phyloP scores from a whole-genome alignment of 163 green algal species.

The Chloromonas sp. region DNA sequence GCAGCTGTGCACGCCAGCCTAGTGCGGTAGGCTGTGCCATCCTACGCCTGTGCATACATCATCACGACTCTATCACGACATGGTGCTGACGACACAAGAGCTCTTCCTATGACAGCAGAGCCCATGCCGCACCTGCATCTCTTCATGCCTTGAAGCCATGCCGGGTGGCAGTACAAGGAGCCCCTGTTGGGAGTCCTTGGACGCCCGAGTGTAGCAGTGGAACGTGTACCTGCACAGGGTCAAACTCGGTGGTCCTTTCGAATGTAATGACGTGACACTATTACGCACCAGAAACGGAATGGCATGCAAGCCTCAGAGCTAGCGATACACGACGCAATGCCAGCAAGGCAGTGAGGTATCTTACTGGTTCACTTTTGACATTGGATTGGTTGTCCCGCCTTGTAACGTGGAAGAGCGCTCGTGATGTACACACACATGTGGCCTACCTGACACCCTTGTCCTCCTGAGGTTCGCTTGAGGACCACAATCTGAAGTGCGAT shows the following conservation, averaged over 20 bases:
- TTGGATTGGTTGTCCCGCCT: neutral
- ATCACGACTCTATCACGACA: too few relatives aligned
- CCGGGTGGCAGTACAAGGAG: conserved; percentile 45
- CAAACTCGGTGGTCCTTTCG: too few relatives aligned
- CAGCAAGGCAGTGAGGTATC: neutral
- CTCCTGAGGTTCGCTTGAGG: conserved; percentile 47
- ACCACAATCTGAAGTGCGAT: conserved; percentile 72
- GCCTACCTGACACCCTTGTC: conserved; percentile 21
- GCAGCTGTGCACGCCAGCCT: neutral
- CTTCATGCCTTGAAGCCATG: conserved; percentile 71
- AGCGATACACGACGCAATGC: neutral
- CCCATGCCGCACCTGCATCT: conserved; percentile 61
- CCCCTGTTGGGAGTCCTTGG: neutral
- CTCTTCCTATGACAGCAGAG: too few relatives aligned
- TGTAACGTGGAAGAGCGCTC: neutral
- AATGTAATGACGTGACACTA: neutral
- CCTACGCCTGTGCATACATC: too few relatives aligned
- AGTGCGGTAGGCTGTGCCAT: neutral
- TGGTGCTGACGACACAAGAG: too few relatives aligned
- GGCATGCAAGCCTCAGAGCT: neutral
- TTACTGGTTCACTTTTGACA: neutral
- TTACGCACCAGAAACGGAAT: neutral
- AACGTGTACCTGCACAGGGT: conserved; percentile 52
- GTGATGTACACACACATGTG: neutral
- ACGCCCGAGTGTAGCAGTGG: conserved; percentile 59